These are phyloP conservation scores for Clavulina sp. DNA, from an alignment of 768 basidiomycete species.

Conservation along the genomic window DNA sequence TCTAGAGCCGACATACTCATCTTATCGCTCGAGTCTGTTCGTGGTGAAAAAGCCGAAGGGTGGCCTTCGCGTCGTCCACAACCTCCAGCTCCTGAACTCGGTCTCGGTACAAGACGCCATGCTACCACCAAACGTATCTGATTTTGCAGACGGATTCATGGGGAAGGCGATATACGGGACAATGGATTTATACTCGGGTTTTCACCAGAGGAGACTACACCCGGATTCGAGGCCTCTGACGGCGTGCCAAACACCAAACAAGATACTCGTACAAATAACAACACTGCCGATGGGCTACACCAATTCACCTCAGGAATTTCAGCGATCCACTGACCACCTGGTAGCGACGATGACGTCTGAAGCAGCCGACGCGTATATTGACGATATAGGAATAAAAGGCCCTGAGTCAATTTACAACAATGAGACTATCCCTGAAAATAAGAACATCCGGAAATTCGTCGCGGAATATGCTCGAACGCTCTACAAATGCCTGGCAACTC, in stretches of 20 bases:
- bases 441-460: not conserved
- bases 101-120: slow-evolving; percentile 25
- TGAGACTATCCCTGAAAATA: not conserved
- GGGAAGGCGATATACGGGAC: not conserved
- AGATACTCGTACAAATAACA: not conserved
- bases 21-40: not conserved
- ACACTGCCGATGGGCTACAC: not conserved
- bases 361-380: not conserved
- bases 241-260: too few species aligned
- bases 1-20: slow-evolving; percentile 1
- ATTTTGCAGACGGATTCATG: not conserved
- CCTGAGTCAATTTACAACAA: not conserved
- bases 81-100: slow-evolving; percentile 23
- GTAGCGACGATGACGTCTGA: not conserved
- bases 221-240: too few species aligned
- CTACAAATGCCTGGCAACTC: not conserved
- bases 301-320: not conserved
- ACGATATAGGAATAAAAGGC: not conserved
- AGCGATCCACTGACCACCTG: not conserved
- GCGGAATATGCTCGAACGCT: not conserved
- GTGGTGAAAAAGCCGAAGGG: not conserved
- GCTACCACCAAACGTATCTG: slow-evolving; percentile 14
- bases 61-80: slow-evolving; percentile 20
- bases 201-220: not conserved
- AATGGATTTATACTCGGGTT: not conserved